Conservation (phyloP, 2,329 filamentous ascomycete genomes). For the Pleomassaria siparia region DNA sequence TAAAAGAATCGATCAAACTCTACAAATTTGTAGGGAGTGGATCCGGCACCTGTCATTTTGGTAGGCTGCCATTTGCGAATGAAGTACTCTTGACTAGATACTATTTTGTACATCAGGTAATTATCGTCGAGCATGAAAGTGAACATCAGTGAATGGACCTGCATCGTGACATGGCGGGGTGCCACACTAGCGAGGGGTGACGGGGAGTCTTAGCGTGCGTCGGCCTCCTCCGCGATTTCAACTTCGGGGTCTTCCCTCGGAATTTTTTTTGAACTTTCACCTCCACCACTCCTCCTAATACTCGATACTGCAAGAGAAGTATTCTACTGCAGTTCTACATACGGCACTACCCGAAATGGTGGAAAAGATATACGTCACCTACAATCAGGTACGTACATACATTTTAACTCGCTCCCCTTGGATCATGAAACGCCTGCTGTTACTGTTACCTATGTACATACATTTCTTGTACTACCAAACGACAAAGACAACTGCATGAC, state of each 20-base stretch:
- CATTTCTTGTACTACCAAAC: neutral
- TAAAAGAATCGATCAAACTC: no score
- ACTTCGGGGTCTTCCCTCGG: constrained; percentile 12
- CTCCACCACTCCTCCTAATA: no score
- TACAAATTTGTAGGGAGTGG: no score
- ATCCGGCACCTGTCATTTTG: no score
- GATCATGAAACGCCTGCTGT: constrained; percentile 4
- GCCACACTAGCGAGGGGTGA: constrained; percentile 12
- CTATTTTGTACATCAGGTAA: no score
- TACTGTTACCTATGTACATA: neutral
- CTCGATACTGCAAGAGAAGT: constrained; percentile 1
- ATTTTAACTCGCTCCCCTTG: constrained; percentile 8
- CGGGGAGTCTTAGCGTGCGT: neutral
- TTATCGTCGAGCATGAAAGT: neutral
- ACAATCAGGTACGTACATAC: constrained; percentile 43
- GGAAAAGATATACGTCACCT: constrained; percentile 47
- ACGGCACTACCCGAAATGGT: constrained; percentile 38
- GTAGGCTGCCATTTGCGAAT: no score
- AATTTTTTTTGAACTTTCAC: no score
- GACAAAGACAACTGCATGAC: constrained; percentile 2
- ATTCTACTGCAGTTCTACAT: no score
- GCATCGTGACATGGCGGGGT: neutral
- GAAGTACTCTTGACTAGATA: no score
- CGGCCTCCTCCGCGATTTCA: constrained; percentile 5
- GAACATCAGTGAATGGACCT: neutral